A percentile compares a stretch with the other conserved stretches of the same genome.
These are phyloP conservation scores for Symmetrospora coprosmae DNA, from an alignment of 768 basidiomycete genomes.

Conservation along the genomic window DNA sequence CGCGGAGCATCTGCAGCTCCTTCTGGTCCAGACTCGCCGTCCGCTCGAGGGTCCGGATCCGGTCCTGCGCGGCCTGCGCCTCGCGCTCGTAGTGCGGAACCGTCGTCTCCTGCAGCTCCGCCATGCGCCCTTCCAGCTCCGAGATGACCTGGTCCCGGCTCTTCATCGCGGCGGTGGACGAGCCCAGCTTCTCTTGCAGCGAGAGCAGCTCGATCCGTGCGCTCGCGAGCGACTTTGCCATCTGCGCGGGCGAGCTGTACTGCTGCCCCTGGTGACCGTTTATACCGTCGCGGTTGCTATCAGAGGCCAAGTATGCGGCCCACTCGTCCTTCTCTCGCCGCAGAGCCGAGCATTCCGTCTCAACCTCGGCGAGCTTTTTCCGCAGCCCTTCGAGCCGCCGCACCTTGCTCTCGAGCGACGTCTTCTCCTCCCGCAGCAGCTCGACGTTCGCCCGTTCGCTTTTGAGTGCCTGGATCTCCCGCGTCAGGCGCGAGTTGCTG, in stretches of 20 bases:
- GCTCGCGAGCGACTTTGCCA: constrained; percentile 30
- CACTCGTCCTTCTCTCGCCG: constrained; percentile 30
- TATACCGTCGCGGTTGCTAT: no score
- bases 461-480: constrained; percentile 29
- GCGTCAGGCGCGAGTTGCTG: constrained; percentile 28
- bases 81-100: neutral
- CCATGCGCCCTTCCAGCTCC: constrained; percentile 24
- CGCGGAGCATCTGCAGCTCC: constrained; percentile 10
- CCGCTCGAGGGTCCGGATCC: neutral
- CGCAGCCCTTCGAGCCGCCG: constrained; percentile 22
- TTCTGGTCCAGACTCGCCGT: neutral
- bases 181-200: constrained; percentile 26
- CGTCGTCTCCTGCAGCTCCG: constrained; percentile 9
- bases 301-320: constrained; percentile 13
- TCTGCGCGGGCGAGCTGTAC: constrained; percentile 6
- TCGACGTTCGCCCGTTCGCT: constrained; percentile 27
- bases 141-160: constrained; percentile 27
- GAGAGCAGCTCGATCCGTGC: constrained; percentile 29
- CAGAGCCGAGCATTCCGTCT: constrained; percentile 23
- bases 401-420: constrained; percentile 28
- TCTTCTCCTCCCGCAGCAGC: constrained; percentile 32
- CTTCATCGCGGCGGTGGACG: constrained; percentile 24
- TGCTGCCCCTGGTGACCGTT: neutral
- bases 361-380: constrained; percentile 10
- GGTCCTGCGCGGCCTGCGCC: neutral